phyloP scores from a whole-genome alignment of 257 asterid genomes.

The Cruciata laevipes region DNA sequence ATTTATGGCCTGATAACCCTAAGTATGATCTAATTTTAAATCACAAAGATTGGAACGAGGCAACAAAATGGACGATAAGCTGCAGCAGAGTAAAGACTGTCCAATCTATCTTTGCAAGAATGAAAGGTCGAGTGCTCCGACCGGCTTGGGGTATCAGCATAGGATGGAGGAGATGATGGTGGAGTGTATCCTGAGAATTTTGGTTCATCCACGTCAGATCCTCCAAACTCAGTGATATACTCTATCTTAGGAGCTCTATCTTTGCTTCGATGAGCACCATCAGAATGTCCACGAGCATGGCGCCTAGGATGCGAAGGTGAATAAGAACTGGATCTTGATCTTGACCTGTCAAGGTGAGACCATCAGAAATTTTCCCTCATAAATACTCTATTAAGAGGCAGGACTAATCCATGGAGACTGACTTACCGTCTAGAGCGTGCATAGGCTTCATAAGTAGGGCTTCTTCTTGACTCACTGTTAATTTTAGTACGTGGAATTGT shows the following conservation, averaged over 20 bases:
- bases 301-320: constrained; percentile 80
- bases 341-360: constrained; percentile 32
- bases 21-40: constrained; percentile 37
- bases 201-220: constrained; percentile 59
- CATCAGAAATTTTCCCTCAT: constrained; percentile 8
- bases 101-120: constrained; percentile 86
- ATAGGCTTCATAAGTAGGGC: constrained; percentile 98
- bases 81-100: constrained; percentile 85
- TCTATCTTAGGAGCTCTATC: constrained; percentile 83
- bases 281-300: constrained; percentile 52
- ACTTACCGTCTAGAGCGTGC: constrained; percentile 75
- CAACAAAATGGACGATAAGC: constrained; percentile 63
- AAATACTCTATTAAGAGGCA: neutral
- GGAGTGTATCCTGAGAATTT: constrained; percentile 90
- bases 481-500: constrained; percentile 2
- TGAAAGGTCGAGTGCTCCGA: constrained; percentile 99
- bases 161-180: constrained; percentile 80
- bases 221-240: constrained; percentile 96
- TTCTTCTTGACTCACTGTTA: constrained; percentile 83
- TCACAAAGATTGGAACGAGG: constrained; percentile 51
- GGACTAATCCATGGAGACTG: neutral
- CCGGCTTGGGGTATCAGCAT: constrained; percentile 73
- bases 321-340: constrained; percentile 82
- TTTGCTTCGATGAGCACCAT: constrained; percentile 58
- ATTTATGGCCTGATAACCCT: constrained; percentile 42